Percentiles rank a stretch among this genome's conserved stretches.
Evolutionary conservation across 2,329 filamentous ascomycete genomes (phyloP).

Genomic region (Arthroderma sp.): DNA sequence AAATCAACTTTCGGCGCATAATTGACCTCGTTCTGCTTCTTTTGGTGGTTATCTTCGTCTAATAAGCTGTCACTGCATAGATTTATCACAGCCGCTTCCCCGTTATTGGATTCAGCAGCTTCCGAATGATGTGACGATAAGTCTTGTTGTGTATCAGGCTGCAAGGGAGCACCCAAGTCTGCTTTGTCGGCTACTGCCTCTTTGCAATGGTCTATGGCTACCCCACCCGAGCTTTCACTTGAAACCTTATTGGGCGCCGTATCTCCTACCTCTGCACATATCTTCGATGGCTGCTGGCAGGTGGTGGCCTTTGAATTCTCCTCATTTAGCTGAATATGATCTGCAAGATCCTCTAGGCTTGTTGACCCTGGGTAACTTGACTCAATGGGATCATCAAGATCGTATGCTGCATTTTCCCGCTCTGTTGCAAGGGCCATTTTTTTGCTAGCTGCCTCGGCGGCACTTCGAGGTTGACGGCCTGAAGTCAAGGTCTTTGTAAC

Average conservation of each 20-base stretch:
- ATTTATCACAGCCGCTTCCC: neutral
- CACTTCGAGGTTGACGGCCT: conserved; percentile 9
- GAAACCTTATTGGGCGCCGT: neutral
- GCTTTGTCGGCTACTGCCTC: neutral
- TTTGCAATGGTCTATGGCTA: neutral
- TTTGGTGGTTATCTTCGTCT: neutral
- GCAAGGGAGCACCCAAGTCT: neutral
- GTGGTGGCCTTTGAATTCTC: neutral
- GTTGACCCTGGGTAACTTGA: conserved; percentile 7
- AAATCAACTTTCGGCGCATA: no score
- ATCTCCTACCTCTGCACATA: no score
- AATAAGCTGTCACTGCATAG: neutral
- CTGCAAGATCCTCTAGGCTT: neutral
- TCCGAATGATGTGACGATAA: neutral
- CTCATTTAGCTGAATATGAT: neutral
- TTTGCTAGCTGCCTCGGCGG: conserved; percentile 12
- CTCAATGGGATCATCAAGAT: conserved; percentile 15
- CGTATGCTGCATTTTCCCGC: conserved; percentile 9
- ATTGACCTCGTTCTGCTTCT: neutral
- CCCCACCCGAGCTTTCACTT: neutral
- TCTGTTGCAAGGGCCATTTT: conserved; percentile 11
- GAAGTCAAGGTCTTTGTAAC: conserved; percentile 14
- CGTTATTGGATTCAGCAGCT: no score
- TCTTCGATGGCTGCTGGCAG: no score
- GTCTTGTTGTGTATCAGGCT: neutral